Evolutionary conservation across 371 early-diverging fungal species (phyloP).

Genomic region (Mucor irregularis): DNA sequence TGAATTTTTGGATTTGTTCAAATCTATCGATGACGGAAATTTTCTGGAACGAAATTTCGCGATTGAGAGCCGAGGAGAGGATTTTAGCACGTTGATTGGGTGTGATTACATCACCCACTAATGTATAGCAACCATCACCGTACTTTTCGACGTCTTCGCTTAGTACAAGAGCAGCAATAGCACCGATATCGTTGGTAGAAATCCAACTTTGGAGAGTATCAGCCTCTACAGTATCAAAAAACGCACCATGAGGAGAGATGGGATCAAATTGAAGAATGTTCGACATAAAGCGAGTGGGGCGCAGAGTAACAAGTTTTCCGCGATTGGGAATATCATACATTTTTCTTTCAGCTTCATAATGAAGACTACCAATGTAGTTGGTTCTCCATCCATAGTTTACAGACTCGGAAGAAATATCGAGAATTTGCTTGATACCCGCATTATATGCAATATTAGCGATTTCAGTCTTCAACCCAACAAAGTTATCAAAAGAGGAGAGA

Average conservation of each 20-base stretch:
- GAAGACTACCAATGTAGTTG: slow-evolving; percentile 6
- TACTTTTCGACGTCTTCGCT: slow-evolving; percentile 23
- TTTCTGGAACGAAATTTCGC: no score
- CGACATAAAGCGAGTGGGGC: slow-evolving; percentile 38
- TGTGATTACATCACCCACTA: slow-evolving; percentile 8
- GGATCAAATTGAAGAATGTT: slow-evolving; percentile 13
- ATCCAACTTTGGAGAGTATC: slow-evolving; percentile 12
- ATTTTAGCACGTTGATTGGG: slow-evolving; percentile 7
- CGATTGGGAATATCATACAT: slow-evolving; percentile 26
- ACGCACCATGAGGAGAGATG: neutral
- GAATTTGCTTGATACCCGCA: slow-evolving; percentile 37
- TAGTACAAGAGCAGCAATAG: slow-evolving; percentile 22
- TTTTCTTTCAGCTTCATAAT: slow-evolving; percentile 25
- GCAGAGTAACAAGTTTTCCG: slow-evolving; percentile 26
- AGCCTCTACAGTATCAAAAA: slow-evolving; percentile 3
- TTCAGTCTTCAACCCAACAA: slow-evolving; percentile 4
- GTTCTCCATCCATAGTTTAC: slow-evolving; percentile 25
- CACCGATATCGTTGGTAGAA: slow-evolving; percentile 29
- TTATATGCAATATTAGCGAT: slow-evolving; percentile 23
- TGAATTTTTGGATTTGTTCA: no score
- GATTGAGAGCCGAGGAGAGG: no score
- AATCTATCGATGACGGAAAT: no score
- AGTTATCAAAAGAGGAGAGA: slow-evolving; percentile 2
- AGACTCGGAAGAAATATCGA: slow-evolving; percentile 27
- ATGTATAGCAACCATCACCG: slow-evolving; percentile 15